Base-by-base conservation (phyloP, 1,284 basidiomycete species). In the Sanghuangporus baumii region DNA sequence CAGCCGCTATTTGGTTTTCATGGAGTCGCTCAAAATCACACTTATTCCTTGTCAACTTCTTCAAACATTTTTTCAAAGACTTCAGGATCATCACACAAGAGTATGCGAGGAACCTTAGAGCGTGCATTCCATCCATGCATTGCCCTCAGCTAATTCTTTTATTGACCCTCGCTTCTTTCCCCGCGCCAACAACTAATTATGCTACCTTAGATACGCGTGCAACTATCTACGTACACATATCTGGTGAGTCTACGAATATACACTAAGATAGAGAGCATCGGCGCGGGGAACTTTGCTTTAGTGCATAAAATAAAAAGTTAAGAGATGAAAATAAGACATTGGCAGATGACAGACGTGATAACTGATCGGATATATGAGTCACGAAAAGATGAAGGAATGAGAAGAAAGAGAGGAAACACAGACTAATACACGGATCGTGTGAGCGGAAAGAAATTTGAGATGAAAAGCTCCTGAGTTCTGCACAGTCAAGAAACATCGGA, bases 51-150 rank as follows among this genome's bases (percentile, higher is more conserved):
- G 26, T 31, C 26, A 31, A 4, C 26, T 31, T 4, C 23, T 31
- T 31, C 26, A 31, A 4, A 31, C 3, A 31, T 4, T n/a, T n/a
- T n/a, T n/a, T 31, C 26, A 31, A 23, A 3, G 3, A 3, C 0
- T 31, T 31, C 26, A 31, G 26, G 26, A 31, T 31, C 26, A 31
- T 31, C 26, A 31, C 12, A 56, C 23, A 41, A 41, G 2, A 20
- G 31, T 14, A 23, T 57, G 55, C 38, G 57, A 47, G 57, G 57
- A 38, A 59, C 26, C 34, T 37, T 36, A 46, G 26, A n/a, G 57
- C 36, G 41, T 59, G 47, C 57, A 37, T n/a, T 18, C 34, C 57
- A 37, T 59, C n/a, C 48, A 37, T 37, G 41, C 57, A 59, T n/a
- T 46, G 41, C 55, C 55, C 55, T 38, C 40, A 43, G 18, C 41